Conservation (phyloP, 2,329 filamentous ascomycete genomes). For the Aspergillus caelatus region DNA sequence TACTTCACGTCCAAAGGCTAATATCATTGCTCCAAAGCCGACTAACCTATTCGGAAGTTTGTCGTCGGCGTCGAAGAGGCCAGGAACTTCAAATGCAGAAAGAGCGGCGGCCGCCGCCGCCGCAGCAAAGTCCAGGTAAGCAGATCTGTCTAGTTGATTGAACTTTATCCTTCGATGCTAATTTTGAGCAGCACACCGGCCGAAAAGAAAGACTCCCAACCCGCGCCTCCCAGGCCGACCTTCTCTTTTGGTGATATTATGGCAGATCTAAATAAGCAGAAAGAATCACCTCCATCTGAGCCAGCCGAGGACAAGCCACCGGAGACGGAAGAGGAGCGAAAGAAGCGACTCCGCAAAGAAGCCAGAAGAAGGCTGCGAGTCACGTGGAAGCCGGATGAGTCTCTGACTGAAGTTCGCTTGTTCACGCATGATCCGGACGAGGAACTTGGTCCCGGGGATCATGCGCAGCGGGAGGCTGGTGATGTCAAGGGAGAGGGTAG, state of each 20-base stretch:
- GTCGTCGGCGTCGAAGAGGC: slow-evolving; percentile 53
- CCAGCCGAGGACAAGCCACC: slow-evolving; percentile 55
- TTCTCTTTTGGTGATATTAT: slow-evolving; percentile 55
- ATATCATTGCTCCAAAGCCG: slow-evolving; percentile 45
- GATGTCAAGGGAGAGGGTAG: slow-evolving; percentile 62
- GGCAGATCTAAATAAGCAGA: slow-evolving; percentile 58
- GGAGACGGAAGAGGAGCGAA: slow-evolving; percentile 63
- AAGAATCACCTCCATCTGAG: slow-evolving; percentile 56
- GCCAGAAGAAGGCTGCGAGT: slow-evolving; percentile 63
- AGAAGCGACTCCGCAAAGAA: slow-evolving; percentile 64
- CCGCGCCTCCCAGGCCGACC: slow-evolving; percentile 40
- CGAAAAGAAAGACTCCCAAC: slow-evolving; percentile 40
- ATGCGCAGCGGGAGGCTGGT: slow-evolving; percentile 59
- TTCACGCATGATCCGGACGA: slow-evolving; percentile 67
- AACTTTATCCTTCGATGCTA: slow-evolving; percentile 13
- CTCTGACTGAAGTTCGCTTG: slow-evolving; percentile 59
- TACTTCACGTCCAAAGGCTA: slow-evolving; percentile 40
- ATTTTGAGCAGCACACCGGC: slow-evolving; percentile 30
- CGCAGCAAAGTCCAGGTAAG: slow-evolving; percentile 40
- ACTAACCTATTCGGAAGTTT: slow-evolving; percentile 51
- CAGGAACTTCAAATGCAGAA: slow-evolving; percentile 54
- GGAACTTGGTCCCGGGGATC: slow-evolving; percentile 61
- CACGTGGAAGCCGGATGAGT: slow-evolving; percentile 60
- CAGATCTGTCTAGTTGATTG: neutral
- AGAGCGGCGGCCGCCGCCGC: slow-evolving; percentile 47